phyloP scores from a whole-genome alignment of 2,329 filamentous ascomycete species.

The Grosmannia huntii region DNA sequence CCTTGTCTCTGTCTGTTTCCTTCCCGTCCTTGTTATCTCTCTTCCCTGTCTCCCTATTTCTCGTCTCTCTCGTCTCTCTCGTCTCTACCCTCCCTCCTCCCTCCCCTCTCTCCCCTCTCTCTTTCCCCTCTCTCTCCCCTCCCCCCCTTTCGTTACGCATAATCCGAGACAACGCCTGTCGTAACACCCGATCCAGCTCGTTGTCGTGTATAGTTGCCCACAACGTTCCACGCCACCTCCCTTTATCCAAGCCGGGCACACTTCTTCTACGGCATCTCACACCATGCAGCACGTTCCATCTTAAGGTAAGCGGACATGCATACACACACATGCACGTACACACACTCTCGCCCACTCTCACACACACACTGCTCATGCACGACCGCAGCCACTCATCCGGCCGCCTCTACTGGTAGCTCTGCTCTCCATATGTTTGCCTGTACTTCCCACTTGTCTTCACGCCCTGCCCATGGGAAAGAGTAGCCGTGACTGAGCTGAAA shows the following conservation, averaged over 20 bases:
- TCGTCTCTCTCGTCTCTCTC: not conserved
- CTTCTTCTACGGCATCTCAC: not conserved
- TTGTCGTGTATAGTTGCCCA: not conserved
- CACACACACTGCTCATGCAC: not conserved
- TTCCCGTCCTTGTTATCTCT: too few relatives aligned
- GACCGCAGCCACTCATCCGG: not conserved
- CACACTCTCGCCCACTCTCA: too few relatives aligned
- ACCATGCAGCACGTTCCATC: not conserved
- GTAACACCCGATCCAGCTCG: not conserved
- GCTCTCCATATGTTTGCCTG: not conserved
- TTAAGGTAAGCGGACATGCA: not conserved
- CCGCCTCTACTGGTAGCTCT: not conserved
- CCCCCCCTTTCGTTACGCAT: not conserved
- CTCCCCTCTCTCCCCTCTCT: not conserved
- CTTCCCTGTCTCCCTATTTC: not conserved
- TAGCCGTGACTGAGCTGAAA: not conserved
- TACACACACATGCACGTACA: too few relatives aligned
- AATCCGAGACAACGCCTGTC: not conserved
- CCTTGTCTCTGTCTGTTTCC: too few relatives aligned
- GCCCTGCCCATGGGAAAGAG: not conserved
- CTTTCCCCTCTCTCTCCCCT: too few relatives aligned
- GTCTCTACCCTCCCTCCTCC: not conserved
- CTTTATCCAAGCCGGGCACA: not conserved
- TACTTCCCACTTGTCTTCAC: not conserved
- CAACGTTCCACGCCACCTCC: not conserved